These are phyloP conservation scores for Acephala macrosclerotiorum DNA, from an alignment of 2,329 filamentous ascomycete genomes.

Conservation along the genomic window DNA sequence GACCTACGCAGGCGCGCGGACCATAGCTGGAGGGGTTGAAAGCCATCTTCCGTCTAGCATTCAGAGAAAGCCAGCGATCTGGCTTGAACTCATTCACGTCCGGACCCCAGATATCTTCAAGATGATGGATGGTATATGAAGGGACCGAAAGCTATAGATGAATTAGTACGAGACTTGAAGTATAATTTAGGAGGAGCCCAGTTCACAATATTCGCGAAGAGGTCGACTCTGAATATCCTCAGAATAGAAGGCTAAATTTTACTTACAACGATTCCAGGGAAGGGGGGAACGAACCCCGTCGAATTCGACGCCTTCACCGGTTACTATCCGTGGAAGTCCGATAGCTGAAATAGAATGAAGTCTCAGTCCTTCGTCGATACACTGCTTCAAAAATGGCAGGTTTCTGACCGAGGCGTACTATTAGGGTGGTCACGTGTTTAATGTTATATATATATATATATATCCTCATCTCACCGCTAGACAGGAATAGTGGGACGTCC, in stretches of 20 bases:
- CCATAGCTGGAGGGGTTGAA: slow-evolving; percentile 80
- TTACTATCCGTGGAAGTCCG: slow-evolving; percentile 80
- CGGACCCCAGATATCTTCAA: slow-evolving; percentile 73
- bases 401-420: slow-evolving; percentile 78
- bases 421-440: no score
- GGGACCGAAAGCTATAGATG: slow-evolving; percentile 82
- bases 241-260: no score
- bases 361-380: slow-evolving; percentile 85
- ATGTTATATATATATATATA: no score
- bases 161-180: no score
- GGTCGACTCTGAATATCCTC: no score
- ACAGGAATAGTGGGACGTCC: no score
- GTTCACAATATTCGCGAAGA: no score
- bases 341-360: slow-evolving; percentile 87
- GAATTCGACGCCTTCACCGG: slow-evolving; percentile 64
- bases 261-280: slow-evolving; percentile 75
- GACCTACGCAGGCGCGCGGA: slow-evolving; percentile 74
- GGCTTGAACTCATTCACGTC: slow-evolving; percentile 77
- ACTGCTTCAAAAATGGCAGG: slow-evolving; percentile 76
- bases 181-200: no score
- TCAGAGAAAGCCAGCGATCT: slow-evolving; percentile 72
- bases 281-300: slow-evolving; percentile 74
- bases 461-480: no score
- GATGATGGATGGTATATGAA: slow-evolving; percentile 83
- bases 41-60: slow-evolving; percentile 72